These are phyloP conservation scores for Xylaria sp. DNA, from an alignment of 2,329 filamentous ascomycete species.

Conservation along the genomic window DNA sequence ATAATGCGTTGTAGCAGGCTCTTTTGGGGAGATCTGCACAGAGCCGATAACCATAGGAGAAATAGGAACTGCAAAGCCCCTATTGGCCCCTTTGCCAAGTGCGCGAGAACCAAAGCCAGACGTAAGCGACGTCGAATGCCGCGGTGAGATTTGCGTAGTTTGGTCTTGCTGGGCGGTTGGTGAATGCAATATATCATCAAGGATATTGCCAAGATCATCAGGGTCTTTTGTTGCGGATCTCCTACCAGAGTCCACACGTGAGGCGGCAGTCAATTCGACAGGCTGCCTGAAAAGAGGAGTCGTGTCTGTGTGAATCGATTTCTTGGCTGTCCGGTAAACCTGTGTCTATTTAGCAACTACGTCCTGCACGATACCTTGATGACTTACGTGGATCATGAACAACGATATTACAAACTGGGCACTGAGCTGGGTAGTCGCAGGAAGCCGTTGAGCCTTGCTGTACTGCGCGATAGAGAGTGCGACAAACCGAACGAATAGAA, in stretches of 20 bases:
- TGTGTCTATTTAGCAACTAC: slow-evolving; percentile 46
- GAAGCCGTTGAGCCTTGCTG: slow-evolving; percentile 52
- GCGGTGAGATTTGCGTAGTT: slow-evolving; percentile 16
- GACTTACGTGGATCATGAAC: slow-evolving; percentile 64
- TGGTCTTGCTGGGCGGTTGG: slow-evolving; percentile 13
- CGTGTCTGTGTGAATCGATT: slow-evolving; percentile 65
- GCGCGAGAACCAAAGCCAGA: neutral
- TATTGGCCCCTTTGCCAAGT: neutral
- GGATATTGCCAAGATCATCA: slow-evolving; percentile 42
- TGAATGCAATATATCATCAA: slow-evolving; percentile 46
- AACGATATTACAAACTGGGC: slow-evolving; percentile 66
- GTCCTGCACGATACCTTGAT: neutral
- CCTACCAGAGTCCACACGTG: slow-evolving; percentile 39
- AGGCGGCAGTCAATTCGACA: slow-evolving; percentile 40
- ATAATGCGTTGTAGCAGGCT: slow-evolving; percentile 48
- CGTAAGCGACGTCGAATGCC: neutral
- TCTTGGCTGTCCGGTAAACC: slow-evolving; percentile 57
- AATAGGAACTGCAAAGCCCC: neutral
- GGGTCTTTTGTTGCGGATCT: slow-evolving; percentile 48
- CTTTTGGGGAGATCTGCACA: neutral
- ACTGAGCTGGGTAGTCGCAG: slow-evolving; percentile 55
- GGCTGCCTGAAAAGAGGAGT: slow-evolving; percentile 61
- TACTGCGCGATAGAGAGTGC: slow-evolving; percentile 57
- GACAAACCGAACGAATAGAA: slow-evolving; percentile 64
- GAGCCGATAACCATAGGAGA: neutral